These are phyloP conservation scores for Stachybotrys elegans DNA, from an alignment of 2,329 filamentous ascomycete species.

Conservation along the genomic window DNA sequence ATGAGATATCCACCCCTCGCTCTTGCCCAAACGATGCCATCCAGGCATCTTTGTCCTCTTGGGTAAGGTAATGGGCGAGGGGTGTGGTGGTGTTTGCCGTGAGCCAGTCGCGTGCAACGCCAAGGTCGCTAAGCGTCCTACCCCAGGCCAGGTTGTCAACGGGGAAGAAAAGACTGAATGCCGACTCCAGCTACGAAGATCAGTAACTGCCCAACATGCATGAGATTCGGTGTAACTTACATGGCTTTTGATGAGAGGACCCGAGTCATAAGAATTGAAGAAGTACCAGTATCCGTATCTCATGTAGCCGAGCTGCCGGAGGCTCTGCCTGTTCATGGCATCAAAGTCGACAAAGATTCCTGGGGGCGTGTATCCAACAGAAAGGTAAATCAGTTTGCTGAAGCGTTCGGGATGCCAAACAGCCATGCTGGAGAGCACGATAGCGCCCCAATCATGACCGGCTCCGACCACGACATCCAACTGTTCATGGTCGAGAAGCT, in stretches of 20 bases:
- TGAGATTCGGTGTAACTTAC: constrained; percentile 2
- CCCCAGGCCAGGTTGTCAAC: constrained; percentile 7
- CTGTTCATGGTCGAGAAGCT: constrained; percentile 18
- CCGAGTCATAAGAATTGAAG: constrained; percentile 13
- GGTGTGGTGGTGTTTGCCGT: constrained; percentile 4
- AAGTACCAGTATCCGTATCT: constrained; percentile 15
- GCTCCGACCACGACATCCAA: constrained; percentile 36
- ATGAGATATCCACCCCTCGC: constrained; percentile 6
- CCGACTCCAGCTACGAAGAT: constrained; percentile 16
- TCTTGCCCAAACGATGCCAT: constrained; percentile 5
- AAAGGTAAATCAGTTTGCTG: constrained; percentile 9
- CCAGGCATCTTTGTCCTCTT: constrained; percentile 10
- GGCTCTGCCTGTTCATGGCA: constrained; percentile 7
- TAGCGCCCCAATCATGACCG: constrained; percentile 36
- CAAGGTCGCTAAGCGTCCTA: constrained; percentile 7
- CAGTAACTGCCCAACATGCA: no score
- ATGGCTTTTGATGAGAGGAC: constrained; percentile 4
- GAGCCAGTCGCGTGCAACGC: constrained; percentile 11
- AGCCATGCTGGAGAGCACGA: constrained; percentile 17
- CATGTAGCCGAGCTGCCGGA: constrained; percentile 9
- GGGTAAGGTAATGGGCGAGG: constrained; percentile 7
- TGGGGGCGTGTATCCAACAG: constrained; percentile 6
- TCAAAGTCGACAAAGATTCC: constrained; percentile 10
- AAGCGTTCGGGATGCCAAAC: constrained; percentile 19
- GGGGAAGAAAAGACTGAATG: constrained; percentile 12